Evolutionary conservation across 805 yeast genomes (phyloP), one percentile per base, ranked within the genome.

Genomic region (Metschnikowia drakensbergensis): DNA sequence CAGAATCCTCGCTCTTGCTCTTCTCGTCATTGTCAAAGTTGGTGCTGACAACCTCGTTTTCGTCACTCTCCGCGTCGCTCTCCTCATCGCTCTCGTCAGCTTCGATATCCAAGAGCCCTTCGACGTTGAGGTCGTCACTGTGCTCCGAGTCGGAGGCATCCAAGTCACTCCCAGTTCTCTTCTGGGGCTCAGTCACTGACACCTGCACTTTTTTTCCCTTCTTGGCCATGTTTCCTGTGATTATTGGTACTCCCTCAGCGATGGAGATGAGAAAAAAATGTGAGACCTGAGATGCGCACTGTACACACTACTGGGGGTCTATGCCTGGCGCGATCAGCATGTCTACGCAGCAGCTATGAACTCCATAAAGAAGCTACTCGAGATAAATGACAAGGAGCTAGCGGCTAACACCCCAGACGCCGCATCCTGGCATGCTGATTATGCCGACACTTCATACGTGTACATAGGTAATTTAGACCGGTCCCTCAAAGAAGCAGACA

Each of bases 391-490:
- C 47, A 74, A 71, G 48, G 97, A 91, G 59, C 71, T 90, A 13
- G 77, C 76, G n/a, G 67, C 67, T 6, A 82, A 83, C 10, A 76
- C 82, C 0, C 65, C 84, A 0, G 73, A 76, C 32, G 66, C 72
- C 3, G 88, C 86, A 0, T 89, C 97, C 5, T 92, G 98, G 98
- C 98, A 92, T 63, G 75, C 81, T 51, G 96, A 91, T 55, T 89
- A 83, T 60, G 69, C 69, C 25, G 91, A 89, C 54, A 79, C 92
- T 0, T 82, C 92, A 1, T 89, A 83, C 61, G 72, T 91, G 0
- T 86, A 73, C 59, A 81, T 92, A n/a, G 92, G 96, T 0, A 81
- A 84, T 3, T 63, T 92, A 8, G 83, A 89, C 7, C 66, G 60
- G 11, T 79, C 80, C 30, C 63, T 89, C 27, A 81, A 80, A 6